phyloP scores from a whole-genome alignment of 345 rosid genomes.

The Brassica incana region DNA sequence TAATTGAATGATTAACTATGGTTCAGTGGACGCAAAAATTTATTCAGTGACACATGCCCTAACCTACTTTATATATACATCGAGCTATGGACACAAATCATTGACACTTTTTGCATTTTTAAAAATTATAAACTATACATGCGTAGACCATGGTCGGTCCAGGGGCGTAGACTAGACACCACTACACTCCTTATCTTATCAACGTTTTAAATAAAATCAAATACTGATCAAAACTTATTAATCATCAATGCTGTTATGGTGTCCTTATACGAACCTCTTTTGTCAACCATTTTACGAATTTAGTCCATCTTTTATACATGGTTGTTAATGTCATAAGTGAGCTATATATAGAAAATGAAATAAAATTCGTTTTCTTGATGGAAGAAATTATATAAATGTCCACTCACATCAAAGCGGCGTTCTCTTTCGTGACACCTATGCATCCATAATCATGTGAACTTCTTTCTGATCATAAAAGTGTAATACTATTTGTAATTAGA shows the following conservation, averaged over 20 bases:
- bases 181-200: slow-evolving; percentile 32
- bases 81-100: slow-evolving; percentile 42
- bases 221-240: slow-evolving; percentile 5
- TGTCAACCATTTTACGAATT: neutral
- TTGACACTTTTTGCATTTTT: slow-evolving; percentile 28
- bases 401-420: slow-evolving; percentile 12
- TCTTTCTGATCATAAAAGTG: neutral
- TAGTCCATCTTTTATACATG: neutral
- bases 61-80: slow-evolving; percentile 40
- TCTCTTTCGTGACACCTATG: slow-evolving; percentile 18
- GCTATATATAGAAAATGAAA: neutral
- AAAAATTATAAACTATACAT: slow-evolving; percentile 16
- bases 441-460: slow-evolving; percentile 5
- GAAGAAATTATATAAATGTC: neutral
- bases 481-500: neutral
- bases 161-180: slow-evolving; percentile 43
- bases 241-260: neutral
- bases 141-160: slow-evolving; percentile 43
- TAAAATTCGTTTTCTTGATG: neutral
- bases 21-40: slow-evolving; percentile 4
- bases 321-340: neutral
- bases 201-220: neutral
- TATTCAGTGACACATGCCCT: slow-evolving; percentile 40
- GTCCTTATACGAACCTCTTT: neutral
- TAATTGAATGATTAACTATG: neutral